Base-by-base conservation (phyloP, 1,284 basidiomycete genomes). In the Cryptococcus sp. region DNA sequence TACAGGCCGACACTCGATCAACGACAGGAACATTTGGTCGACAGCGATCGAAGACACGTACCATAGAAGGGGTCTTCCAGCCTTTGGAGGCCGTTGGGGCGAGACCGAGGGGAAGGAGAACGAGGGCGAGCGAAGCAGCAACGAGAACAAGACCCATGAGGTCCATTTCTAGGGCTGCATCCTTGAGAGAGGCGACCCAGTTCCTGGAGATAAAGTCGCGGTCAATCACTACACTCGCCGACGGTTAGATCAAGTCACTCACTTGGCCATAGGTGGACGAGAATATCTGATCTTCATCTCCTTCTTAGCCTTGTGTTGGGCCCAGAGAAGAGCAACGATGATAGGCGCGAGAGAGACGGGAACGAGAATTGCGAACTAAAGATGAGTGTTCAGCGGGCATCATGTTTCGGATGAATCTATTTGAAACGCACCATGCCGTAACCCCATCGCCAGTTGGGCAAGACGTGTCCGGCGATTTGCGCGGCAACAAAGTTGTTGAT, bases 291-390 rank as follows among this genome's bases (percentile, higher is more conserved):
- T 72, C 49, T 84, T 70, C 3, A 83, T 83, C 22, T 83, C 76
- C 61, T 80, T 82, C 69, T 81, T 83, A 6, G 86, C 85, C 72
- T 85, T 85, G 54, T 73, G 68, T 70, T 91, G 88, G 0, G 86
- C 86, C 88, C 88, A 90, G 54, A 87, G 78, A 13, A 91, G 84
- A 16, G 85, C 85, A 57, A 82, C 57, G 64, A 89, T 87, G 54
- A 79, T 72, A n/a, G 79, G 78, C 1, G 70, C 55, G 20, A 79
- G 64, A 13, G 69, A 68, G 27, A 69, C 63, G 4, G 78, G 78
- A 7, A 79, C 65, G 46, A 81, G 66, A 54, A 81, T 75, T 20
- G 72, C 72, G 58, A 81, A 80, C 73, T 76, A 40, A 35, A 19
- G 19, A 42, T 23, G 19, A 0, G 42, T 38, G 45, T 42, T 22